Evolutionary conservation across 192 early-diverging fungal species (phyloP), one percentile per base, ranked within the genome.

Genomic region (Backusella luteola): DNA sequence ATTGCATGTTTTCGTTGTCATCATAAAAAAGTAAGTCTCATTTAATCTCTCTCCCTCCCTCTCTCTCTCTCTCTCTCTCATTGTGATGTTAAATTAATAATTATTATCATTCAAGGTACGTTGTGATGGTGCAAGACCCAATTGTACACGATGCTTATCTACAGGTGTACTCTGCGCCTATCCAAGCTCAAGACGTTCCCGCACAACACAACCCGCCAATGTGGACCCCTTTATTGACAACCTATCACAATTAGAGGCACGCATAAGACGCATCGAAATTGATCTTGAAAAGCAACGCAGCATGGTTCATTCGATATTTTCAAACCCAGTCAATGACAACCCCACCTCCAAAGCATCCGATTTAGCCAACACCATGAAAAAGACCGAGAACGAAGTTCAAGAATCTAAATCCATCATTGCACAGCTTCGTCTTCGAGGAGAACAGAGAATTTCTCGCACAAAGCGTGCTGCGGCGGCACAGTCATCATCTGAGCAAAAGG

Each of bases 201-300:
- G 78, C 7, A 79, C 69, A 11, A 71, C 73, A 2, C 78, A 79
- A 49, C 67, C 78, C 6, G 69, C 78, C 9, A 75, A 72, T 38
- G 78, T 79, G 23, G 78, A 79, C 34, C 78, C 78, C n/a, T 79
- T 79, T 76, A 75, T 79, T 68, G 69, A 79, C 56, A 79, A 79
- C 29, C 35, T 79, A 23, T 79, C 78, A 19, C 78, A 72, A 14
- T 42, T 79, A 8, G 78, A 75, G 46, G 69, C 38, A 23, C 74
- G 69, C 34, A 79, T 79, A 8, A 67, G 66, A 7, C 73, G 69
- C 4, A 79, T 79, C n/a, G 78, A 79, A 35, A 53, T 69, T n/a
- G 74, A 75, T 67, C 56, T 79, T 36, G 73, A 75, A 23, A 41
- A 32, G 0, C 78, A 79, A 49, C 74, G 78, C n/a, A 39, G 19